Conservation (phyloP, 108 stramenopile genomes). For the Cylindrotheca closterium region DNA sequence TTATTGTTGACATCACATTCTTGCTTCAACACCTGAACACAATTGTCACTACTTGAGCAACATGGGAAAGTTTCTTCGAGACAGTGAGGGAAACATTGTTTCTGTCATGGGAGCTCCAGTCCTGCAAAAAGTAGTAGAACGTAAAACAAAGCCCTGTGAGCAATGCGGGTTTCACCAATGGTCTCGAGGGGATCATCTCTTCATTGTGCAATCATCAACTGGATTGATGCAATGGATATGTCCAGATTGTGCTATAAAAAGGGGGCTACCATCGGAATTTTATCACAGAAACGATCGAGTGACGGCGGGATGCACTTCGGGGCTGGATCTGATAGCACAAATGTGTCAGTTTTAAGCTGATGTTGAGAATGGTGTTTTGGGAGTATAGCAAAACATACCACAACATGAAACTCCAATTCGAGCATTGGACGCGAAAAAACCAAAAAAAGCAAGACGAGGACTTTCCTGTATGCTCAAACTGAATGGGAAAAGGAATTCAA, state of each 20-base stretch:
- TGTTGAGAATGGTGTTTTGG: too few species aligned
- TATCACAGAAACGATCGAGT: constrained; percentile 23
- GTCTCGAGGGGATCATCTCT: constrained; percentile 27
- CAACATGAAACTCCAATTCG: too few species aligned
- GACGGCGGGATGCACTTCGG: background rate
- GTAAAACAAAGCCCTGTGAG: constrained; percentile 32
- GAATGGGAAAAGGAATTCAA: too few species aligned
- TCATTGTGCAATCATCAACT: constrained; percentile 20
- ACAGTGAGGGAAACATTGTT: constrained; percentile 21
- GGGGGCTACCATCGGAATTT: constrained; percentile 26
- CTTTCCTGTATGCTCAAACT: too few species aligned
- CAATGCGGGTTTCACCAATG: constrained; percentile 25
- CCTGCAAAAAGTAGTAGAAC: constrained; percentile 24
- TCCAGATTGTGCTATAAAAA: constrained; percentile 26
- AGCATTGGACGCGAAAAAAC: too few species aligned
- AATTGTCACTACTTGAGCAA: too few species aligned
- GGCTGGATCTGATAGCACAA: background rate
- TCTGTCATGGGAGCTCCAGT: constrained; percentile 20
- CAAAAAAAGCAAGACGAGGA: too few species aligned
- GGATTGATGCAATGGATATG: constrained; percentile 29
- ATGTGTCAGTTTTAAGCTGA: constrained; percentile 1
- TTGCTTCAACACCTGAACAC: background rate
- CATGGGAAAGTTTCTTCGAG: constrained; percentile 35
- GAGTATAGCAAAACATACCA: too few species aligned
- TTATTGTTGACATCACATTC: background rate